phyloP scores from a whole-genome alignment of 371 early-diverging fungal species.

The Parasitella parasitica region DNA sequence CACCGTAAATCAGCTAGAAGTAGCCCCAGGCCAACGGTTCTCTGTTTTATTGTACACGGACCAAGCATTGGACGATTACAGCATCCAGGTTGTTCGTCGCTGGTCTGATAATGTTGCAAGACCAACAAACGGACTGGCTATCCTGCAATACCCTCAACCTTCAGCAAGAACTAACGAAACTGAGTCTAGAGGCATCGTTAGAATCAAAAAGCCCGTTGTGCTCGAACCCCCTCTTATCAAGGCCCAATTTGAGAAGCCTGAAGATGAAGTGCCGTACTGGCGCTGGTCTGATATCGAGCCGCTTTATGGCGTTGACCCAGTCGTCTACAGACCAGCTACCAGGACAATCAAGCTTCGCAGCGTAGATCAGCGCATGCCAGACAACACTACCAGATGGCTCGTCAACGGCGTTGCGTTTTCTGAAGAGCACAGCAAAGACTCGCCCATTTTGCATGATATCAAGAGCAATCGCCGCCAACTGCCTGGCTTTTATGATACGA shows the following conservation, averaged over 20 bases:
- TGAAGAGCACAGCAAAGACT: constrained; percentile 6
- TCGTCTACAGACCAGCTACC: constrained; percentile 13
- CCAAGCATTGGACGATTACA: constrained; percentile 24
- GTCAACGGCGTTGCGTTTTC: constrained; percentile 33
- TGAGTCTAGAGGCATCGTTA: background rate
- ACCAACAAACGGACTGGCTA: constrained; percentile 33
- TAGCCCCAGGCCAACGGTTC: constrained; percentile 47
- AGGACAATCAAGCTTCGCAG: constrained; percentile 33
- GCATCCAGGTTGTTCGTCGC: constrained; percentile 27
- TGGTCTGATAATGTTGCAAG: constrained; percentile 34
- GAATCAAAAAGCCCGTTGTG: background rate
- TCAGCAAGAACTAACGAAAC: background rate
- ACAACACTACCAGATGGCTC: constrained; percentile 25
- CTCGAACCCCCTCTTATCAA: constrained; percentile 11
- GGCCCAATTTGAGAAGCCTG: constrained; percentile 14
- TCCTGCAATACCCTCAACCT: constrained; percentile 23
- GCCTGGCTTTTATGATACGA: background rate
- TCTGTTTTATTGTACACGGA: constrained; percentile 37
- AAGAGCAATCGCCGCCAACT: constrained; percentile 2
- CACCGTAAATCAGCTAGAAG: constrained; percentile 26
- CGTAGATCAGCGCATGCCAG: constrained; percentile 12
- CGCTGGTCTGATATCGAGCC: constrained; percentile 37
- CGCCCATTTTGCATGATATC: constrained; percentile 18
- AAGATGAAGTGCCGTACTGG: constrained; percentile 29
- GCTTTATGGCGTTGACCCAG: constrained; percentile 35